phyloP scores from a whole-genome alignment of 1,284 basidiomycete species.

The Irpex sp. region DNA sequence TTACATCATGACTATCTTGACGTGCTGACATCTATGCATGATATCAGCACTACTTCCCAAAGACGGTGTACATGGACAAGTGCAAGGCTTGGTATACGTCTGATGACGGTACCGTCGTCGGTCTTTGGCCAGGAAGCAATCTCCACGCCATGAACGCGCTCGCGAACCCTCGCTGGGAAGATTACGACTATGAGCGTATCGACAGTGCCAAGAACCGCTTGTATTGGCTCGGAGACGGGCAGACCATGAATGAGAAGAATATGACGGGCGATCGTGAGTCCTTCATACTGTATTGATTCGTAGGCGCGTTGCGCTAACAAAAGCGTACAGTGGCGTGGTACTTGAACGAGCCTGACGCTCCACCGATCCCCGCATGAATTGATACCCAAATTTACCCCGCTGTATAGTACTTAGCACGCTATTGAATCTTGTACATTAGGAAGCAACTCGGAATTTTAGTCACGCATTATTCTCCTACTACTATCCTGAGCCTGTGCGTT shows the following conservation, averaged over 20 bases:
- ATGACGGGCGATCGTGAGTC: constrained; percentile 44
- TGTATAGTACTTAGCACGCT: no score
- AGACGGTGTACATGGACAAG: constrained; percentile 55
- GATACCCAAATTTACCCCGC: no score
- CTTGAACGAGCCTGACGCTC: not conserved
- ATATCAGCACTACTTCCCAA: constrained; percentile 41
- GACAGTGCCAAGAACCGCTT: constrained; percentile 43
- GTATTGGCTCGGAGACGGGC: constrained; percentile 58
- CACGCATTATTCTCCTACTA: no score
- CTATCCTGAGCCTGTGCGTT: no score
- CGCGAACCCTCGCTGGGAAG: constrained; percentile 59
- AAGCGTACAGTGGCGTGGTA: not conserved
- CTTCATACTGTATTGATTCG: not conserved
- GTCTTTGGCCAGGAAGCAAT: constrained; percentile 53
- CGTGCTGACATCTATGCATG: not conserved
- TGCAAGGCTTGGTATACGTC: constrained; percentile 68
- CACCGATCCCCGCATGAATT: not conserved
- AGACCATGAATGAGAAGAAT: constrained; percentile 39
- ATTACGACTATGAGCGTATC: constrained; percentile 50
- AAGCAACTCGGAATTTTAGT: not conserved
- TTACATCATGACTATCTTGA: not conserved
- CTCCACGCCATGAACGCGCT: constrained; percentile 48
- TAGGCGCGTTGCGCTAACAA: not conserved
- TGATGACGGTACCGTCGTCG: constrained; percentile 56
- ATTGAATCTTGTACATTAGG: not conserved